Conservation (phyloP, 371 early-diverging fungal species). For the Fennellomyces sp. region DNA sequence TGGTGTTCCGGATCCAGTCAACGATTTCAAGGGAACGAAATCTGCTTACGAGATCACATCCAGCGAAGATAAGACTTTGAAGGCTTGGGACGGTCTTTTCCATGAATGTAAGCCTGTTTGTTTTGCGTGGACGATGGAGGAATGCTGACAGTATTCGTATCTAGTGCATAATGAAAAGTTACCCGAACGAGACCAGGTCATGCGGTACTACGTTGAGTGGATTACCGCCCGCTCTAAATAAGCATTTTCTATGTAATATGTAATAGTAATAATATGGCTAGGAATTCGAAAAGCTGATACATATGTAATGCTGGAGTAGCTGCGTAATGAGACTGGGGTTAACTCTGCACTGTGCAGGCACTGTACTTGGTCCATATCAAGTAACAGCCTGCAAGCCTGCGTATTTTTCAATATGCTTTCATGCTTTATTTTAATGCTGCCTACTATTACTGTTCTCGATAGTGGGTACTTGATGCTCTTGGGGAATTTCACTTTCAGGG, state of each 20-base stretch:
- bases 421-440: no score
- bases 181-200: conserved; percentile 48
- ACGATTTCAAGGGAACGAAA: conserved; percentile 32
- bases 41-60: conserved; percentile 42
- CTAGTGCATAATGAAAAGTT: conserved; percentile 54
- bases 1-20: conserved; percentile 54
- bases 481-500: no score
- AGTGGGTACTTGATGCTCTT: no score
- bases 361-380: no score
- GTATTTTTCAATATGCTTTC: no score
- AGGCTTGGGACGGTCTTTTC: conserved; percentile 47
- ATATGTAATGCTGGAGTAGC: no score
- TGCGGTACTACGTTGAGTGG: conserved; percentile 56
- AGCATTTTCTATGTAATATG: neutral
- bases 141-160: neutral
- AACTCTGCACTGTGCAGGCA: no score
- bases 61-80: conserved; percentile 51
- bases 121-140: neutral
- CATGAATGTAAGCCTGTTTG: conserved; percentile 52
- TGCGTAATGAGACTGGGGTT: no score
- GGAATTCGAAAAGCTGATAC: no score
- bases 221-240: conserved; percentile 33
- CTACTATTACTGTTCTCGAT: no score
- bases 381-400: no score
- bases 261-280: neutral